phyloP scores from a whole-genome alignment of 208 protist genomes.

The Acanthamoeba pearcei region DNA sequence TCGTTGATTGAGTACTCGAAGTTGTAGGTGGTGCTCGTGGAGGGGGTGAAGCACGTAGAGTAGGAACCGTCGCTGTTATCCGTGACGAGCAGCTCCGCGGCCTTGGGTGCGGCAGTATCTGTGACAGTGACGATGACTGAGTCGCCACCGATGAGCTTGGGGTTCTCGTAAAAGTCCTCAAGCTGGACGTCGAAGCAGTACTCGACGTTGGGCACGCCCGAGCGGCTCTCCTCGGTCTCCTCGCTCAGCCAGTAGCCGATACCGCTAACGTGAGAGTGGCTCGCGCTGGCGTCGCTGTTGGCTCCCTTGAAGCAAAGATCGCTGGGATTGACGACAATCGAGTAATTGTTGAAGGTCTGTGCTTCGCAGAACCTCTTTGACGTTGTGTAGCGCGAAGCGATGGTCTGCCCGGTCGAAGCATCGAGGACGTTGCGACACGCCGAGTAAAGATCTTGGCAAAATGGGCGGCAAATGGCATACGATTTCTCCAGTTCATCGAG shows the following conservation, averaged over 20 bases:
- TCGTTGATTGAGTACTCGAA: conserved; percentile 52
- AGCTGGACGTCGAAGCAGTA: conserved; percentile 73
- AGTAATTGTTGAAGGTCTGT: conserved; percentile 30
- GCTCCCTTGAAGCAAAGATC: conserved; percentile 47
- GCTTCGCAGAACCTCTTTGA: conserved; percentile 41
- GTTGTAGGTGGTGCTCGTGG: conserved; percentile 2
- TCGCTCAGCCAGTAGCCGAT: conserved; percentile 39
- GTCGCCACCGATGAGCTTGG: conserved; percentile 33
- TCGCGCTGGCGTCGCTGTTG: conserved; percentile 6
- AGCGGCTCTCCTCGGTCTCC: background rate
- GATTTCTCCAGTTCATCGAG: conserved; percentile 10
- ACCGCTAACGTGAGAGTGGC: conserved; percentile 9
- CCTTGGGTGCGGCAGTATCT: background rate
- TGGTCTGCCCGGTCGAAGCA: background rate
- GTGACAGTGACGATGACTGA: background rate
- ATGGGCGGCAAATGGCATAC: conserved; percentile 45
- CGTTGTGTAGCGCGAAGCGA: background rate
- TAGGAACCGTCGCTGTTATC: conserved; percentile 66
- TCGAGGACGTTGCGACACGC: background rate
- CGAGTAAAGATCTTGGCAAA: conserved; percentile 46
- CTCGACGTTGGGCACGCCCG: background rate
- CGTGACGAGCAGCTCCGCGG: background rate
- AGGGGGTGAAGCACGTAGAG: conserved; percentile 13
- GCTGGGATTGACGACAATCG: conserved; percentile 13
- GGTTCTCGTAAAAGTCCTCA: conserved; percentile 67